Percentiles rank a stretch among this genome's conserved stretches.
Evolutionary conservation across 2,329 filamentous ascomycete genomes (phyloP).

Genomic region (Lachnellula arida): DNA sequence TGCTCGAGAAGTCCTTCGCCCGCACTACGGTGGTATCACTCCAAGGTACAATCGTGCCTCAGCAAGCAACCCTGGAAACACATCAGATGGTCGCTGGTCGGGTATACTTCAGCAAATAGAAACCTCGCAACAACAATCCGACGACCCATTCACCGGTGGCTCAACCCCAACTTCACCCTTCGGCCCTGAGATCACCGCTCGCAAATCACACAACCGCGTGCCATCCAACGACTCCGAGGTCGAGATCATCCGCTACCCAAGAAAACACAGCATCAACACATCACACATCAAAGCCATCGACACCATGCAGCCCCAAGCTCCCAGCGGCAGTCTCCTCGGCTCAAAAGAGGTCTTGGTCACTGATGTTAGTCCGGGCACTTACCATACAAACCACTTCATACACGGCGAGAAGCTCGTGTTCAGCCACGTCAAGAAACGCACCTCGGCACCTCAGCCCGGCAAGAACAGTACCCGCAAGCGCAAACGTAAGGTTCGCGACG

Average conservation of each 20-base stretch:
- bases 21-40: background rate
- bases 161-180: background rate
- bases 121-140: background rate
- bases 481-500: background rate
- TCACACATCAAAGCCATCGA: background rate
- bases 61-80: background rate
- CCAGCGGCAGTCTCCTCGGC: background rate
- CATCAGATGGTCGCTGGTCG: background rate
- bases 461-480: background rate
- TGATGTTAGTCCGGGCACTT: background rate
- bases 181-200: background rate
- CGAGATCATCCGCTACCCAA: background rate
- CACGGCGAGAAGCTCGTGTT: background rate
- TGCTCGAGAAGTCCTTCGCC: background rate
- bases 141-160: background rate
- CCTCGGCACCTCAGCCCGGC: background rate
- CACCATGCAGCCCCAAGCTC: background rate
- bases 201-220: background rate
- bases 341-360: background rate
- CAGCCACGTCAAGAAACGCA: background rate
- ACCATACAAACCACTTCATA: background rate
- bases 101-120: background rate
- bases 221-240: background rate
- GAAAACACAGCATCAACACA: background rate
- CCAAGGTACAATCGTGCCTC: background rate